These are phyloP conservation scores for Jimgerdemannia lactiflua DNA, from an alignment of 192 early-diverging fungal species.

Conservation along the genomic window DNA sequence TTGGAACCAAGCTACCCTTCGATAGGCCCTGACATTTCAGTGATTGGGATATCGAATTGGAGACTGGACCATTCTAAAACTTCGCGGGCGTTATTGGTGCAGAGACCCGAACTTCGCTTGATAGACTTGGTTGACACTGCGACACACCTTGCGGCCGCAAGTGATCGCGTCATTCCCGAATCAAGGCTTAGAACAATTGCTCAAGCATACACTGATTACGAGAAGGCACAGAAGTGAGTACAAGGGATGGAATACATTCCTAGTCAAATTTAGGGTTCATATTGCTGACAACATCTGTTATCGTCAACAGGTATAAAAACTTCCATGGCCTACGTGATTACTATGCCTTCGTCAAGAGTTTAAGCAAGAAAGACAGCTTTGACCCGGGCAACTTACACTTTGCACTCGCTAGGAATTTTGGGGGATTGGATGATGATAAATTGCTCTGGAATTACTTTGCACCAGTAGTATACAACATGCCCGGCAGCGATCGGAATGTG, in stretches of 20 bases:
- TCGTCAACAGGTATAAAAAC: background rate
- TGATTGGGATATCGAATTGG: background rate
- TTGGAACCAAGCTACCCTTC: background rate
- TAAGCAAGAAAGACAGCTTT: constrained; percentile 6
- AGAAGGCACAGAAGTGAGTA: constrained; percentile 11
- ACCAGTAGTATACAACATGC: no score
- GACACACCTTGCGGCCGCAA: background rate
- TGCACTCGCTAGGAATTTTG: background rate
- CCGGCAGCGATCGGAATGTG: background rate
- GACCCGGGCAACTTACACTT: background rate
- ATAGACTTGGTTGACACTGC: constrained; percentile 11
- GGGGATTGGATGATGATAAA: background rate
- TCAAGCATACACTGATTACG: constrained; percentile 10
- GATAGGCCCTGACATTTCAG: background rate
- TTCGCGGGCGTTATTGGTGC: constrained; percentile 20
- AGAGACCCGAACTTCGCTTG: constrained; percentile 15
- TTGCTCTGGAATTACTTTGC: background rate
- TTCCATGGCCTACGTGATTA: background rate
- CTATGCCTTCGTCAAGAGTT: constrained; percentile 4
- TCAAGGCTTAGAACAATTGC: constrained; percentile 2
- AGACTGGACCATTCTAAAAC: constrained; percentile 9
- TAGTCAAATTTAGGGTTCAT: background rate
- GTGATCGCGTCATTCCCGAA: background rate
- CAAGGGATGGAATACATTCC: background rate
- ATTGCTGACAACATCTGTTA: no score